A percentile compares a stretch with the other conserved stretches of the same genome.
Evolutionary conservation across 768 basidiomycete genomes (phyloP).

Genomic region (Stropharia rugosoannulata): DNA sequence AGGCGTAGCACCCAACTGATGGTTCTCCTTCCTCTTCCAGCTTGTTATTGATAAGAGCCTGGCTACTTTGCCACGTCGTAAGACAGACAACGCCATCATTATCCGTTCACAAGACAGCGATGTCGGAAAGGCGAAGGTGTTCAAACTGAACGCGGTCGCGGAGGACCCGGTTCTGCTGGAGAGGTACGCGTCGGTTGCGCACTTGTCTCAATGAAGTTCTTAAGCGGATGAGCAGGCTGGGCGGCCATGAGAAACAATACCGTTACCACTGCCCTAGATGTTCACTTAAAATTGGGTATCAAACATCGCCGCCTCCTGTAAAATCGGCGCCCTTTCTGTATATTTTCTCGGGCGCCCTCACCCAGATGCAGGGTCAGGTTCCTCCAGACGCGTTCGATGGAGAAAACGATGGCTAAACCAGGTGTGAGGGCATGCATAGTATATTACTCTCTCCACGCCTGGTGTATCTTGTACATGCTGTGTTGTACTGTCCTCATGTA

Average conservation of each 20-base stretch:
- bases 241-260: constrained; percentile 76
- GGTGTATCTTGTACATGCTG: neutral
- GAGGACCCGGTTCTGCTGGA: constrained; percentile 74
- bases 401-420: constrained; percentile 33
- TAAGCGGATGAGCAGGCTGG: constrained; percentile 37
- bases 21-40: constrained; percentile 32
- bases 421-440: no score
- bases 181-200: constrained; percentile 47
- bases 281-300: constrained; percentile 71
- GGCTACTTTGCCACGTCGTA: constrained; percentile 64
- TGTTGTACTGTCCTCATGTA: neutral
- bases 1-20: neutral
- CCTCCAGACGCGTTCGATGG: constrained; percentile 82
- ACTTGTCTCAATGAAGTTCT: neutral
- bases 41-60: constrained; percentile 82
- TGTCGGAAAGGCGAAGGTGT: constrained; percentile 60
- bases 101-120: constrained; percentile 71
- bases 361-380: constrained; percentile 85
- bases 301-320: constrained; percentile 70
- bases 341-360: constrained; percentile 77
- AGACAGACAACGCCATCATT: constrained; percentile 79
- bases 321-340: constrained; percentile 81
- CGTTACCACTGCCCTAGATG: constrained; percentile 71
- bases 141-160: constrained; percentile 81
- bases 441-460: no score